Percentiles rank a stretch among this genome's conserved stretches.
Conservation (phyloP, 805 yeast species). For the Kockiozyma suomiensis region DNA sequence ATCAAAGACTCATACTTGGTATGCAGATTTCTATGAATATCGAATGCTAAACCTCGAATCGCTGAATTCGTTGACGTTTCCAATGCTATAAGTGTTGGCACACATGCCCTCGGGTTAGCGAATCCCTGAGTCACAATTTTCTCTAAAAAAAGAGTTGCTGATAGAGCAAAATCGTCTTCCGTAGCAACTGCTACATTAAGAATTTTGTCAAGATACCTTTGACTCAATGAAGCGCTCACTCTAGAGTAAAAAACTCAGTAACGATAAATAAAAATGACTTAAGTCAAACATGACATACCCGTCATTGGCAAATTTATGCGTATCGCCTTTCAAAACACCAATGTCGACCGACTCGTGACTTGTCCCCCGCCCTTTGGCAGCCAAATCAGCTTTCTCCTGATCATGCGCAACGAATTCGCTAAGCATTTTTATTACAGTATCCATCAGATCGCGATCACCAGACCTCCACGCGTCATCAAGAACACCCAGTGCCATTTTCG, state of each 20-base stretch:
- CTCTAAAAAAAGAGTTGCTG: slow-evolving; percentile 59
- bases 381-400: slow-evolving; percentile 33
- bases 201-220: slow-evolving; percentile 56
- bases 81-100: slow-evolving; percentile 70
- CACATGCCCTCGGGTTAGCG: slow-evolving; percentile 66
- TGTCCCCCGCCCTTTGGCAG: slow-evolving; percentile 48
- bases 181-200: slow-evolving; percentile 53
- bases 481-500: slow-evolving; percentile 54
- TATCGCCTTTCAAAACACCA: slow-evolving; percentile 58
- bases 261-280: background rate
- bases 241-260: background rate
- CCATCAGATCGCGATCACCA: slow-evolving; percentile 48
- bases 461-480: slow-evolving; percentile 57
- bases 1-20: slow-evolving; percentile 73
- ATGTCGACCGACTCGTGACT: slow-evolving; percentile 53
- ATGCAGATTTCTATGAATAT: slow-evolving; percentile 57
- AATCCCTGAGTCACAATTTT: slow-evolving; percentile 65
- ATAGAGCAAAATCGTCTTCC: slow-evolving; percentile 51
- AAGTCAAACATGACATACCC: slow-evolving; percentile 43
- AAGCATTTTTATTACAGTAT: slow-evolving; percentile 59
- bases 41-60: slow-evolving; percentile 53
- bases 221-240: slow-evolving; percentile 73
- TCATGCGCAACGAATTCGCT: slow-evolving; percentile 58
- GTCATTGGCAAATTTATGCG: slow-evolving; percentile 56
- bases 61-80: slow-evolving; percentile 54